Percentiles rank a stretch among this genome's conserved stretches.
These are phyloP conservation scores for Botrytis pseudocinerea DNA, from an alignment of 2,329 filamentous ascomycete genomes.

Conservation along the genomic window DNA sequence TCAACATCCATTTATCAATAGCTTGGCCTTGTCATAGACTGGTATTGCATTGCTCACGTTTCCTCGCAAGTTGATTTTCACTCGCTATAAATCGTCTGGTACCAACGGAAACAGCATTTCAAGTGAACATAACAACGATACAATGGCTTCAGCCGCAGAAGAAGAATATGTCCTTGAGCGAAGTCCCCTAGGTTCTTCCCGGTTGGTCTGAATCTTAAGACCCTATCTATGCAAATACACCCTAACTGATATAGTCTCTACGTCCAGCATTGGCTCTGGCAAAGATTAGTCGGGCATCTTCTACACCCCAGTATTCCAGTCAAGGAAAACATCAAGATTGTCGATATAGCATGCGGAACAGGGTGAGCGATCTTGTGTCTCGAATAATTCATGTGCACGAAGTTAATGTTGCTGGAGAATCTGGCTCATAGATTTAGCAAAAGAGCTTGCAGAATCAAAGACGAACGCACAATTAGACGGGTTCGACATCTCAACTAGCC, in stretches of 20 bases:
- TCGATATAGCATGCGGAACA: constrained; percentile 18
- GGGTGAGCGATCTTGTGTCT: constrained; percentile 1
- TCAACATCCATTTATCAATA: background rate
- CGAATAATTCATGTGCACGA: background rate
- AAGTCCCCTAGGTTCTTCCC: background rate
- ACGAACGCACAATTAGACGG: constrained; percentile 5
- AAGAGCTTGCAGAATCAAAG: constrained; percentile 9
- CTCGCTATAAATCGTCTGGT: accelerated
- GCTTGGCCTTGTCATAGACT: background rate
- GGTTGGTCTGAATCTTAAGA: background rate
- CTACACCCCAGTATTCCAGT: constrained; percentile 13
- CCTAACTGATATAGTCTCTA: constrained; percentile 14
- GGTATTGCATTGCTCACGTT: too few relatives aligned
- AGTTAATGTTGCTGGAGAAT: background rate
- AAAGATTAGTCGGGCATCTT: constrained; percentile 5
- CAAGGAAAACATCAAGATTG: constrained; percentile 7
- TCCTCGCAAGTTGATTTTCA: background rate
- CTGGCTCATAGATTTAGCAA: constrained; percentile 18
- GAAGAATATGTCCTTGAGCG: constrained; percentile 10
- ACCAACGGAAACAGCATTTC: background rate
- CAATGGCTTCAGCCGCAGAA: constrained; percentile 1
- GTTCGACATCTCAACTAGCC: constrained; percentile 7
- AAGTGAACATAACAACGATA: background rate
- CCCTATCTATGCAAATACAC: background rate
- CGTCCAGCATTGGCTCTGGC: constrained; percentile 15